A percentile compares a stretch with the other conserved stretches of the same genome.
Evolutionary conservation across 2,329 filamentous ascomycete species (phyloP).

Genomic region (Hymenotorrendiella dingleyae): DNA sequence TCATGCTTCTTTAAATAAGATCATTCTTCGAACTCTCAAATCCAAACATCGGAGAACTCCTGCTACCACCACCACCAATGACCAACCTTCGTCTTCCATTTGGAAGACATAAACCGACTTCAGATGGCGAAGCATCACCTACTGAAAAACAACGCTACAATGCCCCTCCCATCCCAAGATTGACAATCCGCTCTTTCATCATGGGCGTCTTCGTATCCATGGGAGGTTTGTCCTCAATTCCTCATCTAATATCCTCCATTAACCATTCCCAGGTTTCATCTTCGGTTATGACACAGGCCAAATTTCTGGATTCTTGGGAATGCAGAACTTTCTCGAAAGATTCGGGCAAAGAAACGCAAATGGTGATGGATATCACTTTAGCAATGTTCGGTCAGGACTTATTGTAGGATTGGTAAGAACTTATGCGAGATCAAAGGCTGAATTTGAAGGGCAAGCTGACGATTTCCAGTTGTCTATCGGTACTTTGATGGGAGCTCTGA

Average conservation of each 20-base stretch:
- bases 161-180: constrained; percentile 10
- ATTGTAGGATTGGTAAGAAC: constrained; percentile 45
- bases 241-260: not conserved
- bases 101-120: no score
- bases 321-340: constrained; percentile 45
- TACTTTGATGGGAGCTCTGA: constrained; percentile 73
- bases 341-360: constrained; percentile 41
- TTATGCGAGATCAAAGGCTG: constrained; percentile 28
- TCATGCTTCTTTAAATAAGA: no score
- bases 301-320: constrained; percentile 60
- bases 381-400: constrained; percentile 54
- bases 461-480: constrained; percentile 63
- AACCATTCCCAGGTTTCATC: constrained; percentile 32
- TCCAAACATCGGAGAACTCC: no score
- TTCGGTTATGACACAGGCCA: constrained; percentile 69
- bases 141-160: constrained; percentile 11
- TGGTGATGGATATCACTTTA: constrained; percentile 38
- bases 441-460: constrained; percentile 43
- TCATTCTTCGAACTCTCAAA: no score
- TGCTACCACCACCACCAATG: no score
- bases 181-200: constrained; percentile 20
- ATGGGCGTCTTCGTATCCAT: constrained; percentile 23
- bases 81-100: no score
- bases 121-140: constrained; percentile 13
- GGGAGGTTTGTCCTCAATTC: constrained; percentile 11